Evolutionary conservation across 2,329 filamentous ascomycete genomes (phyloP).

Genomic region (Aureobasidium musti): DNA sequence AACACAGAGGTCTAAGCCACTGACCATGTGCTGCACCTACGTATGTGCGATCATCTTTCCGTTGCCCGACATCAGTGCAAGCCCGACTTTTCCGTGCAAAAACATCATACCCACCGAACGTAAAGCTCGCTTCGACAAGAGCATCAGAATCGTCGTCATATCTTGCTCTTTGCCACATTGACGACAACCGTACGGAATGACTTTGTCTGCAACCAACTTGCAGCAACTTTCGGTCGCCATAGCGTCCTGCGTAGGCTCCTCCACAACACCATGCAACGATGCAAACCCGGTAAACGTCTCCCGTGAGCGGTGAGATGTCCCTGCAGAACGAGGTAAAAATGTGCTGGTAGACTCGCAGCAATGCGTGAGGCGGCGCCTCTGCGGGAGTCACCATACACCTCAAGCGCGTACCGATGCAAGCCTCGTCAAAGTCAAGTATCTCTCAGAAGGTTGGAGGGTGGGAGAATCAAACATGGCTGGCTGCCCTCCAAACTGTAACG

Average conservation of each 20-base stretch:
- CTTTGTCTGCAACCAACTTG: conserved; percentile 1
- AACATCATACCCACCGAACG: not conserved
- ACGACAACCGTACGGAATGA: not conserved
- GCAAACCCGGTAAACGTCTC: conserved; percentile 26
- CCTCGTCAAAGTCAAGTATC: conserved; percentile 16
- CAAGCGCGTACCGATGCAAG: conserved; percentile 25
- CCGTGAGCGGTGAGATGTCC: conserved; percentile 24
- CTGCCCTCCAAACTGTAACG: conserved; percentile 17
- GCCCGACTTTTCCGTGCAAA: not conserved
- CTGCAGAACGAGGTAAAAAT: conserved; percentile 12
- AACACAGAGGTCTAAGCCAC: conserved; percentile 14
- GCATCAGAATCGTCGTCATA: conserved; percentile 1
- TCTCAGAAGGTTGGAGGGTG: not conserved
- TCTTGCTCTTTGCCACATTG: conserved; percentile 5
- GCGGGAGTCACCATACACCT: not conserved
- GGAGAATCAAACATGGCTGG: conserved; percentile 7
- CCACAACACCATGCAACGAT: conserved; percentile 21
- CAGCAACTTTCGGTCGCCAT: conserved; percentile 9
- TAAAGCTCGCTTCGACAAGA: conserved; percentile 9
- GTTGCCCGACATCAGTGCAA: conserved; percentile 14
- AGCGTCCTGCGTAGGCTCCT: conserved; percentile 14
- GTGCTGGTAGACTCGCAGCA: not conserved
- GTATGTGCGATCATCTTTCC: conserved; percentile 3
- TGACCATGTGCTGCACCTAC: not conserved
- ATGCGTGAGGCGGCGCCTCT: conserved; percentile 17